Evolutionary conservation across 23 red algal genomes (phyloP).

Genomic region (Gracilaria gracilis): DNA sequence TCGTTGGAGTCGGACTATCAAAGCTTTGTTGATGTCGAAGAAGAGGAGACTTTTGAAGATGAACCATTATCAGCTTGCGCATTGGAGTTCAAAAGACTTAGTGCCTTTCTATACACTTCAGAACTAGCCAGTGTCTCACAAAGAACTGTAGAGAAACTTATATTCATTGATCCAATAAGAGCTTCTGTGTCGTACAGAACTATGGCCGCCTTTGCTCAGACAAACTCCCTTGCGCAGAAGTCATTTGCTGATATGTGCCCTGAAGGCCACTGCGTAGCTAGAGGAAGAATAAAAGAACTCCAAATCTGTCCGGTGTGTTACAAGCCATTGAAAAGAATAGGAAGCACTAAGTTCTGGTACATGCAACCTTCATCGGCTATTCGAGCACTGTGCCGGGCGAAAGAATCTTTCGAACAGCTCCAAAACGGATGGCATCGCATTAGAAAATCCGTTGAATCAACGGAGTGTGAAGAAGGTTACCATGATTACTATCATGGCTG

Average conservation of each 20-base stretch:
- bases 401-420: not conserved
- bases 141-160: not conserved
- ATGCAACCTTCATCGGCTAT: not conserved
- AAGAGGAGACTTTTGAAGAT: not conserved
- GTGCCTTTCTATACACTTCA: not conserved
- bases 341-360: not conserved
- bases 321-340: not conserved
- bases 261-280: not conserved
- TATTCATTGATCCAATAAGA: not conserved
- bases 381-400: not conserved
- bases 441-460: not conserved
- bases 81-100: not conserved
- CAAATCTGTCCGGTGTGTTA: not conserved
- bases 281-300: not conserved
- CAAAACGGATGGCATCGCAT: not conserved
- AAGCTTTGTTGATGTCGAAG: not conserved
- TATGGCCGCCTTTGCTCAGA: not conserved
- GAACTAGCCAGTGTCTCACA: not conserved
- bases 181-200: not conserved
- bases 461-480: not conserved
- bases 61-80: not conserved
- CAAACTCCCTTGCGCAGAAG: not conserved
- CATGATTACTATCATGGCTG: constrained; percentile 28
- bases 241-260: not conserved
- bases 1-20: not conserved